Evolutionary conservation across 1,284 basidiomycete species (phyloP).

Genomic region (Pascua guehoae): DNA sequence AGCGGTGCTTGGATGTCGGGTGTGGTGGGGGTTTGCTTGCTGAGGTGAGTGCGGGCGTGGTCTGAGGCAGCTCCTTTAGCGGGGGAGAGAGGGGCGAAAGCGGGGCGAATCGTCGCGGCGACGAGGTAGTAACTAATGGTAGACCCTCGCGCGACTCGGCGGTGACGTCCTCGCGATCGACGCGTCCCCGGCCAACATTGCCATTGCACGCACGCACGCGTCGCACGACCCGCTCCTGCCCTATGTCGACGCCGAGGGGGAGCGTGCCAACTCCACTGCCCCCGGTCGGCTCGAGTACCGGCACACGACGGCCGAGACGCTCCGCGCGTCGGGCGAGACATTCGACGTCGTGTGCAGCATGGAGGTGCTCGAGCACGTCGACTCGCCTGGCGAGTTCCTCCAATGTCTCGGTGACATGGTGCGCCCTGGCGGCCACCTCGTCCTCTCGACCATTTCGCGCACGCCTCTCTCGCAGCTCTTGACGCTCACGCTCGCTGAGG

Average conservation of each 20-base stretch:
- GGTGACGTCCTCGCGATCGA: conserved; percentile 85
- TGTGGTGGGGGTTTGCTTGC: conserved; percentile 93
- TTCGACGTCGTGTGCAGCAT: conserved; percentile 95
- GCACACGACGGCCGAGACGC: conserved; percentile 74
- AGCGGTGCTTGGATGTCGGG: conserved; percentile 78
- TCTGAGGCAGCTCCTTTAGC: background rate
- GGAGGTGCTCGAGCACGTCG: conserved; percentile 98
- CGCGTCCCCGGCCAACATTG: conserved; percentile 81
- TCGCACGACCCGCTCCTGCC: conserved; percentile 65
- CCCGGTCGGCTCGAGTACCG: conserved; percentile 61
- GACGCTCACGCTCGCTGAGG: conserved; percentile 87
- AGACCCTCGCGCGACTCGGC: conserved; percentile 84
- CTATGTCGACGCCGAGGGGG: conserved; percentile 80
- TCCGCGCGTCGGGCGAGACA: conserved; percentile 55
- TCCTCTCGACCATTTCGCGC: conserved; percentile 93
- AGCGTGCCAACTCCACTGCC: conserved; percentile 80
- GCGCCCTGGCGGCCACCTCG: conserved; percentile 90
- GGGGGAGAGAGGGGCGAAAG: too few species aligned
- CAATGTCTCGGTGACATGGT: conserved; percentile 74
- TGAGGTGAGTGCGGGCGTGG: conserved; percentile 59
- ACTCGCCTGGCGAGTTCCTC: conserved; percentile 82
- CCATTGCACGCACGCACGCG: conserved; percentile 80
- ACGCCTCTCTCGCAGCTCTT: conserved; percentile 85
- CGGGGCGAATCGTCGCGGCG: too few species aligned
- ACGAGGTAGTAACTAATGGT: conserved; percentile 8